These are phyloP conservation scores for Hanseniaspora gamundiae DNA, from an alignment of 1,139 yeast species.

Conservation along the genomic window DNA sequence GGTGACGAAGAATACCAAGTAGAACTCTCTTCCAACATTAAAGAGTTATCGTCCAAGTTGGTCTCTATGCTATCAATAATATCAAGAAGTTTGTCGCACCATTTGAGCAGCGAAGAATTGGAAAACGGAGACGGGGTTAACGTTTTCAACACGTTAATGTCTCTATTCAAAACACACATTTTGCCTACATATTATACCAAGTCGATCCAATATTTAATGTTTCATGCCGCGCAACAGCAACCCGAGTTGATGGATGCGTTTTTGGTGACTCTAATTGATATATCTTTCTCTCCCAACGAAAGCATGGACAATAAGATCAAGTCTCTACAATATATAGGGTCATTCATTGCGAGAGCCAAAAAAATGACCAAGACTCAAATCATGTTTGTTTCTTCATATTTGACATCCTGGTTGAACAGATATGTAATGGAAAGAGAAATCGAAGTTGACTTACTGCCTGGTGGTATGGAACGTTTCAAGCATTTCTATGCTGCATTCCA, in stretches of 20 bases:
- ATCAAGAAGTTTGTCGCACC: constrained; percentile 36
- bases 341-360: constrained; percentile 83
- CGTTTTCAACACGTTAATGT: constrained; percentile 62
- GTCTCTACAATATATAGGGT: constrained; percentile 84
- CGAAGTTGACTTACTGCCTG: constrained; percentile 51
- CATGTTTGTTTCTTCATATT: constrained; percentile 63
- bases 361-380: constrained; percentile 60
- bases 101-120: constrained; percentile 41
- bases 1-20: constrained; percentile 33
- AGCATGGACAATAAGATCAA: constrained; percentile 67
- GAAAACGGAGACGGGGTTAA: constrained; percentile 55
- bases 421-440: constrained; percentile 73
- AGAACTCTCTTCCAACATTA: constrained; percentile 41
- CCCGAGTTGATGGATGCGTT: constrained; percentile 78
- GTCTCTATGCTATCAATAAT: constrained; percentile 54
- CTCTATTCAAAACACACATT: constrained; percentile 69
- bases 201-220: constrained; percentile 75
- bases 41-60: constrained; percentile 49
- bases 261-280: constrained; percentile 69
- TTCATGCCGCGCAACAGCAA: constrained; percentile 71
- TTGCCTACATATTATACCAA: constrained; percentile 89
- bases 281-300: constrained; percentile 60
- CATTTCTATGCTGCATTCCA: constrained; percentile 90
- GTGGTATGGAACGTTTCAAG: constrained; percentile 71
- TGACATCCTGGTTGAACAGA: constrained; percentile 72